Evolutionary conservation across 805 yeast species (phyloP), one percentile per base, ranked within the genome.

Genomic region (Candida manassasensis): DNA sequence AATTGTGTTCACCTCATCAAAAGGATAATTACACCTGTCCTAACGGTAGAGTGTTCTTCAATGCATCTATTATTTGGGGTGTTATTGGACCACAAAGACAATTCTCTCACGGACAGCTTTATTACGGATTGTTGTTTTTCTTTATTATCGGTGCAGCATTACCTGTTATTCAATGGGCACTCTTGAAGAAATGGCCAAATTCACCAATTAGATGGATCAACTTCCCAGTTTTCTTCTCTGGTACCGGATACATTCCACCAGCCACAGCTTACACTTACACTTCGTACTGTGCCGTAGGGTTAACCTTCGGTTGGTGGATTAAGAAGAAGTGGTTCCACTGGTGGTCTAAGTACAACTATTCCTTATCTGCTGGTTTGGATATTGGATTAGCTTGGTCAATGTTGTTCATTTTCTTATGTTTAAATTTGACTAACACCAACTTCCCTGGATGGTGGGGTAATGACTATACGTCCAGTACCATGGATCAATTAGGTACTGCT

Each of bases 231-330:
- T 66, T 66, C 56, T 66, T 66, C 53, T 53, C 64, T 11, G 72
- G 71, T 45, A 60, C 70, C n/a, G 80, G 79, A 29, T 66, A 69
- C 45, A 75, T 81, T 47, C 89, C 90, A 11, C 89, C 90, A 27
- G 81, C 84, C 25, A 79, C 87, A 4, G 78, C 84, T 19, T 80
- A 79, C 54, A 79, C 78, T 53, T 79, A 78, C 55, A 69, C 74
- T 21, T 57, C 76, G 6, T 80, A 72, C 61, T 71, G 78, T 42
- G 42, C 48, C 16, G 51, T 47, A 31, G 55, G 57, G n/a, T 41
- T 51, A 27, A 5, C 42, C 19, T 65, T 66, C 41, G 62, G 66
- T 22, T 63, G 57, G 53, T 63, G 51, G 43, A 46, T 67, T 38
- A 66, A 64, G 55, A 59, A 50, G 40, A 59, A 49, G 42, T 67